Evolutionary conservation across 2,329 filamentous ascomycete genomes (phyloP), one percentile per base, ranked within the genome.

Genomic region (Didymosphaeria variabile): DNA sequence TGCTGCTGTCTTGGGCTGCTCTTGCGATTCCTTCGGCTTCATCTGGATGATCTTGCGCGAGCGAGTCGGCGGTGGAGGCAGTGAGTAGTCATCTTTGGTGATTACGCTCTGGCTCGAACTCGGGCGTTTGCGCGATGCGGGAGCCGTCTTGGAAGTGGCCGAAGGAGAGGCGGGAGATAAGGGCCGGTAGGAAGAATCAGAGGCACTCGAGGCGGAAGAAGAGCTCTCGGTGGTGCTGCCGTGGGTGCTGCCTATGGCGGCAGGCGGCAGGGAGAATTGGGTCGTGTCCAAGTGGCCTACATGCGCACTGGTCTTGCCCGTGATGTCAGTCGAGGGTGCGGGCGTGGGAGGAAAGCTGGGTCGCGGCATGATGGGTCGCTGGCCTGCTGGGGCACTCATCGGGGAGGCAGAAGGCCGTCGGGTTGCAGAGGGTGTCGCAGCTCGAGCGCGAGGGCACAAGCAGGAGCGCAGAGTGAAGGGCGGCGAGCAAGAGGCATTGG

Each of bases 11-110:
- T 71, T 75, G 44, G 67, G 21, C 15, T 66, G 42, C 19, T 73
- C 72, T 29, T 73, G 69, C 26, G 63, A 50, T 42, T 71, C 76
- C 69, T 74, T 78, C 46, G 88, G 94, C 79, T 97, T 97, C 94
- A 98, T 97, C 80, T 98, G 94, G 60, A 98, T 98, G 76, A 99
- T 98, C 82, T 96, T 98, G 72, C 94, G 90, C 45, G 93, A 92
- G 64, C 94, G 86, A 3, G 94, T 97, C 0, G 95, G 95, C 17
- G 94, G 95, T 10, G 95, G 95, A 21, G 95, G 95, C 17, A 99
- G 86, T 10, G 91, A 86, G 77, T 97, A 96, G 51, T 86, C 82
- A 68, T 88, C 86, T 66, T 88, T 89, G 59, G 83, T 82, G 59
- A 80, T 72, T 15, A 80, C 74, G 53, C 74, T 76, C 15, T 66